Conservation (phyloP, 108 stramenopile genomes). For the Chaetoceros muelleri region DNA sequence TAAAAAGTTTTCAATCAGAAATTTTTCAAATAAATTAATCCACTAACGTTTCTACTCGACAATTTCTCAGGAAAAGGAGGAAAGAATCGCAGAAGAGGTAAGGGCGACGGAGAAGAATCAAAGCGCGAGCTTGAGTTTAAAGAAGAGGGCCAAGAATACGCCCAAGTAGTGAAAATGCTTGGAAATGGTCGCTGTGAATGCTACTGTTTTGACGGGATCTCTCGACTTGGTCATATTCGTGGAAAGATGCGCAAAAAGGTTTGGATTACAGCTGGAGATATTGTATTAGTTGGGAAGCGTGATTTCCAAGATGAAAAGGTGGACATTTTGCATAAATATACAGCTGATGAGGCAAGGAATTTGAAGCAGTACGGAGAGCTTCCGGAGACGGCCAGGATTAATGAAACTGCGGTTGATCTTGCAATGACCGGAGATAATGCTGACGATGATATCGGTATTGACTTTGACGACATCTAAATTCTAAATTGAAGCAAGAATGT, state of each 20-base stretch:
- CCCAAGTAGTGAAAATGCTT: slow-evolving; percentile 96
- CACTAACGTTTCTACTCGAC: too few relatives aligned
- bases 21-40: too few relatives aligned
- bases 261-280: slow-evolving; percentile 96
- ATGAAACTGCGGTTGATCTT: slow-evolving; percentile 98
- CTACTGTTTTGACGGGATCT: slow-evolving; percentile 98
- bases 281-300: slow-evolving; percentile 94
- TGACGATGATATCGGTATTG: slow-evolving; percentile 90
- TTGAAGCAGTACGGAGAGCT: slow-evolving; percentile 98
- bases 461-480: slow-evolving; percentile 89
- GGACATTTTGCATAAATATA: slow-evolving; percentile 98
- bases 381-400: slow-evolving; percentile 97
- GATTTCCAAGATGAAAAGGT: slow-evolving; percentile 99
- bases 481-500: too few relatives aligned
- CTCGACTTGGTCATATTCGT: slow-evolving; percentile 96
- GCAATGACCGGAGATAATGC: slow-evolving; percentile 94
- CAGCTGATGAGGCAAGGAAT: slow-evolving; percentile 98
- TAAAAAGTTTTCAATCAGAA: too few relatives aligned
- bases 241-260: slow-evolving; percentile 99
- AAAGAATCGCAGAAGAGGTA: slow-evolving; percentile 98
- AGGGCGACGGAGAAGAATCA: slow-evolving; percentile 98
- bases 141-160: slow-evolving; percentile 91
- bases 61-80: slow-evolving; percentile 95
- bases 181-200: slow-evolving; percentile 98
- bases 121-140: slow-evolving; percentile 99